These are phyloP conservation scores for Lecanicillium sp. DNA, from an alignment of 2,329 filamentous ascomycete species.

Conservation along the genomic window DNA sequence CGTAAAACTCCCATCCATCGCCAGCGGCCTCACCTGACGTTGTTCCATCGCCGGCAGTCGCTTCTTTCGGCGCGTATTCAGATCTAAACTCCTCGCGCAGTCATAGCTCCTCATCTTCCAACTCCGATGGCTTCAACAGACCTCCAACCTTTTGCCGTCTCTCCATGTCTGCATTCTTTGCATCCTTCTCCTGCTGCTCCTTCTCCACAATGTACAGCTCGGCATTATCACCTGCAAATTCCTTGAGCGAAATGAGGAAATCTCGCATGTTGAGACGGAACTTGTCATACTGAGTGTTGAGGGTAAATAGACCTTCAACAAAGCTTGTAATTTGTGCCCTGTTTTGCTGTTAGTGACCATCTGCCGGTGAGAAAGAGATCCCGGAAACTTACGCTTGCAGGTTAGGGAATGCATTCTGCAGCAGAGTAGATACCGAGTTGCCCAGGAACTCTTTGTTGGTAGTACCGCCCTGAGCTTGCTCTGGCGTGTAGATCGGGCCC, in stretches of 20 bases:
- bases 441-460: conserved; percentile 85
- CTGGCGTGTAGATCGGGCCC: conserved; percentile 79
- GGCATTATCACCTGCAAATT: conserved; percentile 91
- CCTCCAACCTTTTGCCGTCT: conserved; percentile 92
- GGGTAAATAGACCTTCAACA: conserved; percentile 79
- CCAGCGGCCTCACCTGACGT: conserved; percentile 15
- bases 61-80: conserved; percentile 41
- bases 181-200: conserved; percentile 80
- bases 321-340: conserved; percentile 84
- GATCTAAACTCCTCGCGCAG: conserved; percentile 59
- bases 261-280: conserved; percentile 96
- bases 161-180: conserved; percentile 81
- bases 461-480: conserved; percentile 76
- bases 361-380: background rate
- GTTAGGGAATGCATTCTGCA: conserved; percentile 89
- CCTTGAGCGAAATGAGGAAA: conserved; percentile 94
- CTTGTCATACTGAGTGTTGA: conserved; percentile 82
- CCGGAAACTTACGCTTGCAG: conserved; percentile 64
- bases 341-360: conserved; percentile 26
- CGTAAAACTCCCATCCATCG: conserved; percentile 61
- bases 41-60: conserved; percentile 17
- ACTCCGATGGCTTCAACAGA: conserved; percentile 91
- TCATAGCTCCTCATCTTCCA: conserved; percentile 89
- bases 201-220: conserved; percentile 92
- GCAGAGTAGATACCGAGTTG: conserved; percentile 74